Conservation (phyloP, 2,329 filamentous ascomycete species). For the Phialophora tarda region DNA sequence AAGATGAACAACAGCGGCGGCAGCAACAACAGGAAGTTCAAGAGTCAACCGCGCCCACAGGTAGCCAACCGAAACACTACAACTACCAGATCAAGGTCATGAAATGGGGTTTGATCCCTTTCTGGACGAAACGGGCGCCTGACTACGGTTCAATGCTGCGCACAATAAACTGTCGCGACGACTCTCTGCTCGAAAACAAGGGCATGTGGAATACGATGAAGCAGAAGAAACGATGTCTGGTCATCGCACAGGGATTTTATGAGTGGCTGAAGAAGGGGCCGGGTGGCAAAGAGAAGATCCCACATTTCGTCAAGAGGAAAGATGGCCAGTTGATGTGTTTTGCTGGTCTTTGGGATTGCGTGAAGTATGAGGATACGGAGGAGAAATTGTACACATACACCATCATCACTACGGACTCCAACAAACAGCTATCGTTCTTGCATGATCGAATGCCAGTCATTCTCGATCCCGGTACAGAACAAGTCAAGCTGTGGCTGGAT, state of each 20-base stretch:
- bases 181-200: slow-evolving; percentile 74
- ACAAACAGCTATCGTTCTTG: slow-evolving; percentile 79
- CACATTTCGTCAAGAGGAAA: slow-evolving; percentile 80
- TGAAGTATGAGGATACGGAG: slow-evolving; percentile 75
- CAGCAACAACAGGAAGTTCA: slow-evolving; percentile 15
- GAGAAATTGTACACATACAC: slow-evolving; percentile 86
- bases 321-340: slow-evolving; percentile 87
- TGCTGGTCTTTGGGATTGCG: slow-evolving; percentile 90
- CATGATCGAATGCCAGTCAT: slow-evolving; percentile 97
- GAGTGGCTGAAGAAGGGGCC: slow-evolving; percentile 86
- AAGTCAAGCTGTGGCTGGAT: slow-evolving; percentile 77
- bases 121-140: slow-evolving; percentile 86
- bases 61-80: slow-evolving; percentile 45
- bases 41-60: slow-evolving; percentile 22
- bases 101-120: slow-evolving; percentile 95
- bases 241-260: slow-evolving; percentile 91
- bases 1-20: slow-evolving; percentile 25
- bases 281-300: slow-evolving; percentile 76
- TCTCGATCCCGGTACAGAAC: slow-evolving; percentile 74
- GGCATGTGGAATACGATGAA: slow-evolving; percentile 96
- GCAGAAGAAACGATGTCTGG: slow-evolving; percentile 81
- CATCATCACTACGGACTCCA: slow-evolving; percentile 88
- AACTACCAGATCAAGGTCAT: slow-evolving; percentile 87
- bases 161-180: slow-evolving; percentile 94
- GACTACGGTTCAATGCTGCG: slow-evolving; percentile 78